Conservation (phyloP, 768 basidiomycete genomes). For the Amanita brunnescens region DNA sequence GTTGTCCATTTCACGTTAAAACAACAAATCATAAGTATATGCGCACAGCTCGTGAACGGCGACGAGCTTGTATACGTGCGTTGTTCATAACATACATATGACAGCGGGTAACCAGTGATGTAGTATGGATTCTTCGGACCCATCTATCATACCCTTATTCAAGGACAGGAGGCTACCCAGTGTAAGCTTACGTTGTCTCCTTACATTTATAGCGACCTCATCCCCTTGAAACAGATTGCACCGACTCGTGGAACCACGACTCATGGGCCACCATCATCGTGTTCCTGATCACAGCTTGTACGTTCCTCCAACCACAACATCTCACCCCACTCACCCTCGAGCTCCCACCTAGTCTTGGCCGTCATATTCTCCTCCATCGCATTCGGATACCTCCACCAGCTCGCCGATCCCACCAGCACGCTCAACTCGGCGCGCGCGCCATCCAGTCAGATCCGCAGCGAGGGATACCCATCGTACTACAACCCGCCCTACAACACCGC, state of each 20-base stretch:
- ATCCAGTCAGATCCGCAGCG: slow-evolving; percentile 26
- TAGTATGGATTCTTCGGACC: slow-evolving; percentile 49
- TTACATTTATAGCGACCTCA: background rate
- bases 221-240: slow-evolving; percentile 48
- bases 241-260: slow-evolving; percentile 45
- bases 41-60: slow-evolving; percentile 31
- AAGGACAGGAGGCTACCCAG: slow-evolving; percentile 32
- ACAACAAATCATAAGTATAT: slow-evolving; percentile 50
- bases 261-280: slow-evolving; percentile 64
- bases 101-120: slow-evolving; percentile 15
- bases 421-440: slow-evolving; percentile 44
- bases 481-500: slow-evolving; percentile 51
- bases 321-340: background rate
- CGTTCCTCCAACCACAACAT: slow-evolving; percentile 15
- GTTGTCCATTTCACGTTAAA: slow-evolving; percentile 64
- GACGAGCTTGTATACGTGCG: slow-evolving; percentile 28
- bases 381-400: slow-evolving; percentile 68
- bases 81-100: background rate
- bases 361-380: slow-evolving; percentile 56
- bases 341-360: slow-evolving; percentile 43
- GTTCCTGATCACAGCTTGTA: slow-evolving; percentile 52
- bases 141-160: slow-evolving; percentile 21
- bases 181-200: slow-evolving; percentile 30
- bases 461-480: slow-evolving; percentile 42
- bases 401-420: slow-evolving; percentile 55